Conservation (phyloP, 768 basidiomycete genomes). For the Phlebiopsis flavidoalba region DNA sequence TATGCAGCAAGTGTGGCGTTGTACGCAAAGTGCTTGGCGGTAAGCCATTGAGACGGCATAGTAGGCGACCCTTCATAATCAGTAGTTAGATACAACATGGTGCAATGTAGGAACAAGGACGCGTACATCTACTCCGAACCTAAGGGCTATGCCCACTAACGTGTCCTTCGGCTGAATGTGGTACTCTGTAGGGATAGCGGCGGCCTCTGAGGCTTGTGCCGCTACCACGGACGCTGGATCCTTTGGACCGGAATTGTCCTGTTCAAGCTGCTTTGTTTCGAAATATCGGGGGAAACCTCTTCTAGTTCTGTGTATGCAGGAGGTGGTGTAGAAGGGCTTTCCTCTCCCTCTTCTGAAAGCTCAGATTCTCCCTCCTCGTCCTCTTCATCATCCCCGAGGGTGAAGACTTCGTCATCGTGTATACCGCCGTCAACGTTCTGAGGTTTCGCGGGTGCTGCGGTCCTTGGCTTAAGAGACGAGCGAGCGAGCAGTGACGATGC, state of each 20-base stretch:
- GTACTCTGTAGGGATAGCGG: slow-evolving; percentile 32
- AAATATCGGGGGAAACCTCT: not conserved
- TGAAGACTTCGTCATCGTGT: slow-evolving; percentile 58
- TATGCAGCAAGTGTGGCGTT: slow-evolving; percentile 72
- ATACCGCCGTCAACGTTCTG: slow-evolving; percentile 49
- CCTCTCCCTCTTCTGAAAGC: slow-evolving; percentile 1
- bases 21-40: slow-evolving; percentile 61
- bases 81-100: too few species aligned
- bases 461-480: not conserved
- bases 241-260: not conserved
- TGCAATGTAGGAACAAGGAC: not conserved
- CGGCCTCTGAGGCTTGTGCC: not conserved
- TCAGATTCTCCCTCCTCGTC: slow-evolving; percentile 27
- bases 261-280: not conserved
- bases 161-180: slow-evolving; percentile 55
- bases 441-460: slow-evolving; percentile 12
- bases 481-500: slow-evolving; percentile 26
- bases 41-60: slow-evolving; percentile 65
- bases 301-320: slow-evolving; percentile 11
- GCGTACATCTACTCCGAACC: slow-evolving; percentile 58
- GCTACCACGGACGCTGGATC: not conserved
- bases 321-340: slow-evolving; percentile 12
- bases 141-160: slow-evolving; percentile 57
- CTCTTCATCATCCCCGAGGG: slow-evolving; percentile 62
- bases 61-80: slow-evolving; percentile 40